A percentile compares a stretch with the other conserved stretches of the same genome.
These are phyloP conservation scores for Backusella macrospora DNA, from an alignment of 192 early-diverging fungal species.

Conservation along the genomic window DNA sequence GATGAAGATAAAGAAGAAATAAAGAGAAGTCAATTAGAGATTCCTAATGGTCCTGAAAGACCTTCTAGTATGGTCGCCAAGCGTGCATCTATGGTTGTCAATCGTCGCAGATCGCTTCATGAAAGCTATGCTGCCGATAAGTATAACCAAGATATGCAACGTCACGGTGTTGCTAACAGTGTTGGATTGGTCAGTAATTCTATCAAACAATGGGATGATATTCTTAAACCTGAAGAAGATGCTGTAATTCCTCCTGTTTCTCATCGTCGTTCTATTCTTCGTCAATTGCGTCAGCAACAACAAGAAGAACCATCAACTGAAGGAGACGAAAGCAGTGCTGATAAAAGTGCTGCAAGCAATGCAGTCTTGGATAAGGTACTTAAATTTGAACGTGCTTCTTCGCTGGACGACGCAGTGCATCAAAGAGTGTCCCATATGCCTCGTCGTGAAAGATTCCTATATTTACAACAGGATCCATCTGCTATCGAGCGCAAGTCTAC, in stretches of 20 bases:
- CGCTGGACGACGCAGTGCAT: conserved; percentile 23
- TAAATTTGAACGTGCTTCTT: conserved; percentile 29
- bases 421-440: conserved; percentile 23
- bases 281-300: conserved; percentile 5
- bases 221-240: conserved; percentile 20
- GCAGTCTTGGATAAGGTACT: conserved; percentile 38
- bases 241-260: not conserved
- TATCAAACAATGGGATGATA: conserved; percentile 40
- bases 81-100: conserved; percentile 32
- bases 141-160: conserved; percentile 17
- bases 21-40: not conserved
- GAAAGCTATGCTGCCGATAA: conserved; percentile 30
- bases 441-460: conserved; percentile 24
- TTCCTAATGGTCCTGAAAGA: conserved; percentile 21
- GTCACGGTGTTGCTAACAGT: not conserved
- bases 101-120: conserved; percentile 23
- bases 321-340: not conserved
- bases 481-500: conserved; percentile 22
- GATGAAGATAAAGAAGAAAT: not conserved
- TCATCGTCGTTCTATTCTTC: not conserved
- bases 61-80: conserved; percentile 45
- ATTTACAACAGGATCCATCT: conserved; percentile 23
- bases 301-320: not conserved
- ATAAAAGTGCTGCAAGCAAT: conserved; percentile 11
- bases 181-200: conserved; percentile 31